These are phyloP conservation scores for Cladobotryum protrusum DNA, from an alignment of 2,329 filamentous ascomycete species.

Conservation along the genomic window DNA sequence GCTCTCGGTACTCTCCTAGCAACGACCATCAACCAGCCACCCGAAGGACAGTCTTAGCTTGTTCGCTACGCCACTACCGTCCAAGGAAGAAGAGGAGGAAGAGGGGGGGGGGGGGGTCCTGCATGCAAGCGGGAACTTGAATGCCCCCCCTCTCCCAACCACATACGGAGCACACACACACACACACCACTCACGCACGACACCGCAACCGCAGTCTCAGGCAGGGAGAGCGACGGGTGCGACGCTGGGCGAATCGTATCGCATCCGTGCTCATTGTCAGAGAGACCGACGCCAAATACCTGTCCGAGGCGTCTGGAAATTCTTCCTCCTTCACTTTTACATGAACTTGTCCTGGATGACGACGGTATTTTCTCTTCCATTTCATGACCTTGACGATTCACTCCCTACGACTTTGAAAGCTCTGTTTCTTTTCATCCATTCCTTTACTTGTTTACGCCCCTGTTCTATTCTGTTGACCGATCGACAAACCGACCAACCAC, in stretches of 20 bases:
- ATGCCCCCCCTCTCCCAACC: background rate
- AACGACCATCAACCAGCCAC: conserved; percentile 7
- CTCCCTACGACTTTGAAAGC: too few species aligned
- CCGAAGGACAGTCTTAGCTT: background rate
- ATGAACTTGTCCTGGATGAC: background rate
- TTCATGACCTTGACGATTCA: background rate
- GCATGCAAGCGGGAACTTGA: background rate
- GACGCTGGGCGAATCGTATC: conserved; percentile 1
- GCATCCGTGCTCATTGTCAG: conserved; percentile 5
- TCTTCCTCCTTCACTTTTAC: background rate
- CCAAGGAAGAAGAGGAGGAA: too few species aligned
- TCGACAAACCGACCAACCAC: too few species aligned
- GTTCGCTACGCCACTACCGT: too few species aligned
- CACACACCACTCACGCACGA: conserved; percentile 19
- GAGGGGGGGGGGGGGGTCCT: too few species aligned
- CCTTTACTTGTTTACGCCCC: background rate
- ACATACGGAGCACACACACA: background rate
- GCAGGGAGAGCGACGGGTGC: background rate
- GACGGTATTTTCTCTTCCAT: background rate
- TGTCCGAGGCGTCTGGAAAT: background rate
- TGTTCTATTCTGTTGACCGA: background rate
- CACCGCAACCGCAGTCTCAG: conserved; percentile 12
- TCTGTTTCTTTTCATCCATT: background rate
- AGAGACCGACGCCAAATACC: conserved; percentile 5
- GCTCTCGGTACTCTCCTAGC: too few species aligned